Conservation (phyloP, 148 eudicot genomes). For the Diospyros lotus region DNA sequence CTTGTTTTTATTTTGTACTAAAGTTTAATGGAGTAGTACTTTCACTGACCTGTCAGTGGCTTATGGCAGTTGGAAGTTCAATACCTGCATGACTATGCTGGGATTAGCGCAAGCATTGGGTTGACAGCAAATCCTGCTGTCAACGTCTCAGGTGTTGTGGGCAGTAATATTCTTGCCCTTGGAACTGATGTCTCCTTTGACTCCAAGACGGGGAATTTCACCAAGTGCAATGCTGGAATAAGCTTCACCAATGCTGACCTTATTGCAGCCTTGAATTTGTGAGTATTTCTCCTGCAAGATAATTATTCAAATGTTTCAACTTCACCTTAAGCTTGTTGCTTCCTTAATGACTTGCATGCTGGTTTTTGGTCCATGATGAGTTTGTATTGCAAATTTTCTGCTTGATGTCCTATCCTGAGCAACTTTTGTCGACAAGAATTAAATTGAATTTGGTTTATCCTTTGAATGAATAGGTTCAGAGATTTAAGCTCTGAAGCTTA, state of each 20-base stretch:
- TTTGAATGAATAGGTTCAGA: too few relatives aligned
- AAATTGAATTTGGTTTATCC: not conserved
- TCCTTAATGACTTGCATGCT: not conserved
- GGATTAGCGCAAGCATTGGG: slow-evolving; percentile 59
- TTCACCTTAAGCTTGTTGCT: not conserved
- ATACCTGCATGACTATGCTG: slow-evolving; percentile 75
- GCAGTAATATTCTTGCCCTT: slow-evolving; percentile 44
- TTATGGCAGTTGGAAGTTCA: slow-evolving; percentile 67
- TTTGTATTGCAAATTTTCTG: not conserved
- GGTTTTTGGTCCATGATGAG: not conserved
- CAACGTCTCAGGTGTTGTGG: slow-evolving; percentile 72
- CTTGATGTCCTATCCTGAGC: not conserved
- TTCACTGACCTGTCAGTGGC: slow-evolving; percentile 4
- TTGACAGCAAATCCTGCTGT: slow-evolving; percentile 66
- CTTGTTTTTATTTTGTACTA: not conserved
- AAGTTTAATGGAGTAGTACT: not conserved
- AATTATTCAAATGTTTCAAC: not conserved
- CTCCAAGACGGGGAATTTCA: slow-evolving; percentile 53
- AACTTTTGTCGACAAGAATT: not conserved
- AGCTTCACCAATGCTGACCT: slow-evolving; percentile 58
- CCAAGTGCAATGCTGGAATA: slow-evolving; percentile 67
- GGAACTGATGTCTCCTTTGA: slow-evolving; percentile 73
- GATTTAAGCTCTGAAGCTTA: not conserved
- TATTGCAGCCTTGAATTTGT: slow-evolving; percentile 59
- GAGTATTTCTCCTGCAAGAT: slow-evolving; percentile 29